Evolutionary conservation across 495 filamentous ascomycete genomes (phyloP), one percentile per base, ranked within the genome.

Genomic region (Massariosphaeria phaeospora): DNA sequence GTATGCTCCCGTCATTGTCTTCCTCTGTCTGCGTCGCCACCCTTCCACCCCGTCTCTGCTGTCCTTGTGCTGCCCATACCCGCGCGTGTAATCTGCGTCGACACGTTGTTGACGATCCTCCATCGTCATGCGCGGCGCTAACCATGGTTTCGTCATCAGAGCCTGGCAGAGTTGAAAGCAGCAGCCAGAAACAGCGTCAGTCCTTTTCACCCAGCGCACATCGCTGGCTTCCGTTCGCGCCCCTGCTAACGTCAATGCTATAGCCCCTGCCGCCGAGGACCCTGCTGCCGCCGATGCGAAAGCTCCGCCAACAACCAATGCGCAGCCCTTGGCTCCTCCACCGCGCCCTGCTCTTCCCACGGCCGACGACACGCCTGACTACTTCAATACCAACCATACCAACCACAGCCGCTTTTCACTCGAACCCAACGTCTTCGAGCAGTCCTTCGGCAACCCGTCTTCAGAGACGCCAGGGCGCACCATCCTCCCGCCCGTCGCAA

Each of bases 401-500:
- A 25, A 33, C 27, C 54, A 57, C 46, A 57, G 51, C 27, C 46
- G 61, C 56, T 85, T 81, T 68, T 84, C 82, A 46, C 78, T 86
- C 59, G 93, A 98, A 67, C 91, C 89, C 48, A 98, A 98, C 66
- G 91, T 91, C 6, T 98, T 98, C 67, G 93, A 98, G 68, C 83
- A 89, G 64, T 95, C 91, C 0, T 98, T 98, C 67, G 78, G 56
- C 2, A 81, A 79, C 48, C 76, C 84, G 36, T 77, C 85, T 11
- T 77, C 79, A 48, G 88, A 95, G 65, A 93, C 89, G 20, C 89
- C 94, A 11, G 89, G 88, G 35, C 89, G 90, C 67, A 89, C 86
- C 15, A 83, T 95, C 59, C 79, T 98, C 56, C 93, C 93, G 21
- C 85, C 91, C 21, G 89, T 97, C 59, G 89, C 93, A 17, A 80